phyloP scores from a whole-genome alignment of 192 early-diverging fungal species.

The Gryganskiella cystojenkinii region DNA sequence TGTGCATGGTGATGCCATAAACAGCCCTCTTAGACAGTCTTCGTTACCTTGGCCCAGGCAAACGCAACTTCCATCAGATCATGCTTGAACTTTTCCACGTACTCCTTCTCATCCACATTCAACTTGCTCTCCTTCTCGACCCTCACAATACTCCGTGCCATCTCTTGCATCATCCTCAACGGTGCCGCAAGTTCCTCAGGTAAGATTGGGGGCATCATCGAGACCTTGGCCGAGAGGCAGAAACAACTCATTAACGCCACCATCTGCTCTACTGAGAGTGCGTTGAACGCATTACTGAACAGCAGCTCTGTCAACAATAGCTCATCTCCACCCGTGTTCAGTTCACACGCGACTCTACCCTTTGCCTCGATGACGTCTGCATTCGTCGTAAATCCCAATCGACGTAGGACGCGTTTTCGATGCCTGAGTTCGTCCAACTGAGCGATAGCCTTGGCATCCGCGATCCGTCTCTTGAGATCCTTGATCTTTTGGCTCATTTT shows the following conservation, averaged over 20 bases:
- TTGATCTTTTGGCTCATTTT: slow-evolving; percentile 66
- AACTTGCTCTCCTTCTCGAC: slow-evolving; percentile 88
- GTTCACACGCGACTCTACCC: slow-evolving; percentile 95
- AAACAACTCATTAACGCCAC: slow-evolving; percentile 90
- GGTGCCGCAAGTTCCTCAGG: slow-evolving; percentile 81
- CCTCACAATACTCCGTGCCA: slow-evolving; percentile 80
- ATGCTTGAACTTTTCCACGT: slow-evolving; percentile 81
- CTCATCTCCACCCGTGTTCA: slow-evolving; percentile 86
- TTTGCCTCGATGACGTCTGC: slow-evolving; percentile 92
- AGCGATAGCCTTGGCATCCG: slow-evolving; percentile 77
- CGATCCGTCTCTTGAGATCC: slow-evolving; percentile 71
- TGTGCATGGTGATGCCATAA: no score
- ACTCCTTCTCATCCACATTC: slow-evolving; percentile 84
- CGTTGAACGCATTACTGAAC: slow-evolving; percentile 93
- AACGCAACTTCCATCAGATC: slow-evolving; percentile 94
- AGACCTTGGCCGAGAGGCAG: slow-evolving; percentile 79
- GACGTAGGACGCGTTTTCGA: slow-evolving; percentile 84
- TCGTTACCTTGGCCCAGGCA: slow-evolving; percentile 73
- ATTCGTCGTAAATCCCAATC: slow-evolving; percentile 78
- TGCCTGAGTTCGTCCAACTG: slow-evolving; percentile 91
- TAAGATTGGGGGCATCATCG: slow-evolving; percentile 58
- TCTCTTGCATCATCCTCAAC: slow-evolving; percentile 79
- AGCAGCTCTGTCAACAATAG: slow-evolving; percentile 93
- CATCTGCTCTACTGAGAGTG: slow-evolving; percentile 81
- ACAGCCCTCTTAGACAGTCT: no score